A percentile compares a stretch with the other conserved stretches of the same genome.
These are phyloP conservation scores for Teratosphaeria viscida DNA, from an alignment of 2,329 filamentous ascomycete genomes.

Conservation along the genomic window DNA sequence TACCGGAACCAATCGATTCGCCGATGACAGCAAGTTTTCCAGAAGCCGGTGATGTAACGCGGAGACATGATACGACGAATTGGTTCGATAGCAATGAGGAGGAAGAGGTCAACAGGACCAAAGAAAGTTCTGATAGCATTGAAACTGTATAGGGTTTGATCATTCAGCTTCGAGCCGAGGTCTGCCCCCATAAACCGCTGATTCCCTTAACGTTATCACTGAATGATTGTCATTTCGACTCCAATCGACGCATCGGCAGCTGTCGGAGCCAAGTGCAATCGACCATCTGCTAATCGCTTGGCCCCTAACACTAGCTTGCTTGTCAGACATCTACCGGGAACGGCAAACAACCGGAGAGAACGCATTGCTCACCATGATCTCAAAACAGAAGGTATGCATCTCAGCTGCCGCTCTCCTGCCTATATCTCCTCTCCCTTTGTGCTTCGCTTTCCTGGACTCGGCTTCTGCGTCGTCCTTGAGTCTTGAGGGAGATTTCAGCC, in stretches of 20 bases:
- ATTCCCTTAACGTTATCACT: background rate
- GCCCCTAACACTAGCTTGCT: no score
- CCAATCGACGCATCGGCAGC: no score
- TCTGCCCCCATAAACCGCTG: background rate
- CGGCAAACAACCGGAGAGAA: no score
- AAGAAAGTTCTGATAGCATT: background rate
- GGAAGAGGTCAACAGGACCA: background rate
- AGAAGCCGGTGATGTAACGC: conserved; percentile 8
- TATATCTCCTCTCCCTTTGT: background rate
- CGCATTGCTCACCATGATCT: background rate
- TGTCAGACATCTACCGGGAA: no score
- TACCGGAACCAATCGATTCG: conserved; percentile 3
- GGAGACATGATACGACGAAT: conserved; percentile 10
- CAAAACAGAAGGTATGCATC: background rate
- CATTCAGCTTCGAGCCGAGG: background rate
- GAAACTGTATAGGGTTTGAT: background rate
- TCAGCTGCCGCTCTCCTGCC: background rate
- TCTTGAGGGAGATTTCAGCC: background rate
- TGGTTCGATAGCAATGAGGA: conserved; percentile 7
- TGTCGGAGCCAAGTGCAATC: no score
- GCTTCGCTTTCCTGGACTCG: background rate
- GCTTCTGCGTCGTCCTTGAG: background rate
- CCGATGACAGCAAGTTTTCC: conserved; percentile 3
- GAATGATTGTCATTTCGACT: background rate
- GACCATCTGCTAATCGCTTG: no score